Conservation (phyloP, 371 early-diverging fungal genomes). For the Rhizopus stolonifer region DNA sequence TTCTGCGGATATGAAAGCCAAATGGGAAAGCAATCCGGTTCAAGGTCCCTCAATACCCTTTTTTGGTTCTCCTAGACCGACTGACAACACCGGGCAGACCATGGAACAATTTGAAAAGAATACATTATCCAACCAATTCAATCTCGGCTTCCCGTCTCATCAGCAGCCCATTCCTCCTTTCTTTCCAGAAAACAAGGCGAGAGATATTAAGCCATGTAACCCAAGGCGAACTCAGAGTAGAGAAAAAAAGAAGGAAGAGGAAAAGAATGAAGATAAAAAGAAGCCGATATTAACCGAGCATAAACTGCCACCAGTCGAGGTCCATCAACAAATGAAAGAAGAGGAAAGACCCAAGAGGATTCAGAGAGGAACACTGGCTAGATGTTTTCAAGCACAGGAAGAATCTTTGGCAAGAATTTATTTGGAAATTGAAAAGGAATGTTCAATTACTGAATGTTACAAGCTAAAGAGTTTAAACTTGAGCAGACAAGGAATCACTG, state of each 20-base stretch:
- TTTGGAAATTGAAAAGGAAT: conserved; percentile 9
- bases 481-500: conserved; percentile 21
- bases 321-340: neutral
- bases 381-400: conserved; percentile 4
- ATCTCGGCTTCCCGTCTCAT: neutral
- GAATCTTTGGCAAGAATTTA: conserved; percentile 8
- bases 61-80: neutral
- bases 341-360: neutral
- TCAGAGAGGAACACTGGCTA: conserved; percentile 5
- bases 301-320: neutral
- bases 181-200: too few species aligned
- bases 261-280: neutral
- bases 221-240: too few species aligned
- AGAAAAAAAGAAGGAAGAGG: neutral
- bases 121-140: neutral
- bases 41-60: conserved; percentile 18
- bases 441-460: conserved; percentile 31
- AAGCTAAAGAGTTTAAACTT: conserved; percentile 31
- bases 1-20: conserved; percentile 3
- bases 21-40: conserved; percentile 8
- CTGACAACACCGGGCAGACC: neutral
- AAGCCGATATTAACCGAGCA: neutral
- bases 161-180: neutral
- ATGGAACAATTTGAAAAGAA: conserved; percentile 5
- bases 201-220: neutral